A percentile compares a stretch with the other conserved stretches of the same genome.
Evolutionary conservation across 2,329 filamentous ascomycete species (phyloP).

Genomic region (Exophiala oligosperma): DNA sequence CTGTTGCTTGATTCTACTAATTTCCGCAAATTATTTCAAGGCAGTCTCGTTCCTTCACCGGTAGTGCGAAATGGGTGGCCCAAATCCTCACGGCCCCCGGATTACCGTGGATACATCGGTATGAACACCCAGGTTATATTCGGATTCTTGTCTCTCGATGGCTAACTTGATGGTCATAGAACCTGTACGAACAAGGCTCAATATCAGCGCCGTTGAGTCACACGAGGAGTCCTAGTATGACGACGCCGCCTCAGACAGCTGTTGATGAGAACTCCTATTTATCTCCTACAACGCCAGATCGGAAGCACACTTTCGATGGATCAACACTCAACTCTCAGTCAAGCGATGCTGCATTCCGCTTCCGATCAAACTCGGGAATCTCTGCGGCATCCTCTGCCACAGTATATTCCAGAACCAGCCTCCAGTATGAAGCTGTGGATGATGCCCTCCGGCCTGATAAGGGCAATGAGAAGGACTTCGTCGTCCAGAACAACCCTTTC

Average conservation of each 20-base stretch:
- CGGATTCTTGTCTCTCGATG: constrained; percentile 9
- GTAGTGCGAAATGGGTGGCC: constrained; percentile 16
- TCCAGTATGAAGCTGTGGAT: constrained; percentile 30
- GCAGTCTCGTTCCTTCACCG: background rate
- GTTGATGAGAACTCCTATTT: constrained; percentile 25
- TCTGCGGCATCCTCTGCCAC: constrained; percentile 24
- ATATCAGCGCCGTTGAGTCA: constrained; percentile 16
- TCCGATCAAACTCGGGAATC: constrained; percentile 33
- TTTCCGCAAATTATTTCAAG: background rate
- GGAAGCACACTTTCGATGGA: constrained; percentile 38
- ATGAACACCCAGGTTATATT: constrained; percentile 3
- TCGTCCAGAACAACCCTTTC: constrained; percentile 77
- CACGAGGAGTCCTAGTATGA: constrained; percentile 21
- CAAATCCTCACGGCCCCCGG: constrained; percentile 15
- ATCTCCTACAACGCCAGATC: constrained; percentile 36
- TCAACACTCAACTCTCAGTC: constrained; percentile 43
- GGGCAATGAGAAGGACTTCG: constrained; percentile 73
- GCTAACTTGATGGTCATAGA: constrained; percentile 12
- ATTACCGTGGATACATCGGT: constrained; percentile 30
- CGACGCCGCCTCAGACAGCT: constrained; percentile 26
- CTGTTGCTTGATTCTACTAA: background rate
- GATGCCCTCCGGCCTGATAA: constrained; percentile 65
- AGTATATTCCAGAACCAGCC: constrained; percentile 24
- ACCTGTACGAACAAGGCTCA: constrained; percentile 14
- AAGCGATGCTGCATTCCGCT: constrained; percentile 31